phyloP scores from a whole-genome alignment of 2,329 filamentous ascomycete genomes.

The Colletotrichum camelliae region DNA sequence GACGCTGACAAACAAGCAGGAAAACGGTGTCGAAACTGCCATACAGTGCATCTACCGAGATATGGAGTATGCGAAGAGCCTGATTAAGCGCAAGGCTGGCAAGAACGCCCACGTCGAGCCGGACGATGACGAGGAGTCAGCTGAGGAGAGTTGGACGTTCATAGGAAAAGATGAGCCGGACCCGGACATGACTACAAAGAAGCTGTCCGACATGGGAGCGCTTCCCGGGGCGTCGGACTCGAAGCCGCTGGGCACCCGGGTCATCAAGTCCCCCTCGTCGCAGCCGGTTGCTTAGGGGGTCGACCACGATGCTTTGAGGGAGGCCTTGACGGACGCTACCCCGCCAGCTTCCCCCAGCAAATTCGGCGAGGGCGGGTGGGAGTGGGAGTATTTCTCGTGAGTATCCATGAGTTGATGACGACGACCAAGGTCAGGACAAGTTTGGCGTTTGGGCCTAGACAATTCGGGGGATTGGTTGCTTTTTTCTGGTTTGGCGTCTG shows the following conservation, averaged over 20 bases:
- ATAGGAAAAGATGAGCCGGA: constrained; percentile 65
- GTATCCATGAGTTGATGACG: background rate
- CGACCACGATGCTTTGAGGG: background rate
- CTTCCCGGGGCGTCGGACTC: background rate
- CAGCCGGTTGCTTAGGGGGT: constrained; percentile 4
- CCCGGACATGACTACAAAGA: constrained; percentile 46
- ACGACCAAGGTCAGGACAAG: background rate
- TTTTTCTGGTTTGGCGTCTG: background rate
- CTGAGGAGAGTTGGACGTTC: constrained; percentile 91
- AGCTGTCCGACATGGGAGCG: constrained; percentile 30
- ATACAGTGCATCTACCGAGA: constrained; percentile 95
- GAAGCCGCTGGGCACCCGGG: constrained; percentile 9
- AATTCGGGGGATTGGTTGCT: background rate
- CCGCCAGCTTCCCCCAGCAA: background rate
- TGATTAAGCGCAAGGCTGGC: constrained; percentile 72
- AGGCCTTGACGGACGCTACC: background rate
- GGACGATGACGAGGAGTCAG: constrained; percentile 64
- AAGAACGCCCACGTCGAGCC: constrained; percentile 51
- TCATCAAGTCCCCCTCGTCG: background rate
- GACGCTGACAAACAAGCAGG: constrained; percentile 57
- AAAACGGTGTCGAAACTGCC: constrained; percentile 87
- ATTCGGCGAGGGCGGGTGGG: background rate
- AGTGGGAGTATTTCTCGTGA: background rate
- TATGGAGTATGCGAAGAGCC: constrained; percentile 86
- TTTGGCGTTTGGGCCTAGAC: constrained; percentile 12